phyloP scores from a whole-genome alignment of 345 rosid species.

The Gossypium thurberi region DNA sequence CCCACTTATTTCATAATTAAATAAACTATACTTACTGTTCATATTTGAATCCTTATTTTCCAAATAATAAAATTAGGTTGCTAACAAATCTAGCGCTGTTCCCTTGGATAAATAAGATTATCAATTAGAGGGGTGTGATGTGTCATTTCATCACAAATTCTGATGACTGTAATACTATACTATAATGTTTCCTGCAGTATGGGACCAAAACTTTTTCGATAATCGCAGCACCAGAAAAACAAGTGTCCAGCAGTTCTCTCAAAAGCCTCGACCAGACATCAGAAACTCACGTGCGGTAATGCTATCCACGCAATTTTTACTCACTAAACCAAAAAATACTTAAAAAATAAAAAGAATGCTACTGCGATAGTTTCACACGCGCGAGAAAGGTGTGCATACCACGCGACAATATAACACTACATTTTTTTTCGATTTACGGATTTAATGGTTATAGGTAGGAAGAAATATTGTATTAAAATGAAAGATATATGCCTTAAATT shows the following conservation, averaged over 20 bases:
- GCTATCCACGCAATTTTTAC: constrained; percentile 2
- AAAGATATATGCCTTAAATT: too few species aligned
- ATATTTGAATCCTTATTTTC: too few species aligned
- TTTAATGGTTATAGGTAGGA: too few species aligned
- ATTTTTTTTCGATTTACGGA: too few species aligned
- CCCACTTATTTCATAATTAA: too few species aligned
- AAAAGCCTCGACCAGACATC: background rate
- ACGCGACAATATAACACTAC: background rate
- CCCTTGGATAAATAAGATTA: background rate
- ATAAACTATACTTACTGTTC: too few species aligned
- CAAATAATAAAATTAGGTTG: too few species aligned
- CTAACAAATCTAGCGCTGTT: too few species aligned
- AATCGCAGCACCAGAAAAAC: background rate
- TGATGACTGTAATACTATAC: background rate
- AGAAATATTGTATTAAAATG: too few species aligned
- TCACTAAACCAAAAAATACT: background rate
- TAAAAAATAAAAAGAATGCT: background rate
- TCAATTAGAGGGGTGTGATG: background rate
- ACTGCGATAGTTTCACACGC: background rate
- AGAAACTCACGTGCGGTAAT: background rate
- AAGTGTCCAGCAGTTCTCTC: background rate
- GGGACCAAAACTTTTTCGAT: background rate
- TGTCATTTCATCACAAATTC: background rate
- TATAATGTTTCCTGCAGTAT: background rate
- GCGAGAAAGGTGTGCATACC: background rate